These are phyloP conservation scores for Rhodotorula toruloides DNA, from an alignment of 768 basidiomycete species.

Conservation along the genomic window DNA sequence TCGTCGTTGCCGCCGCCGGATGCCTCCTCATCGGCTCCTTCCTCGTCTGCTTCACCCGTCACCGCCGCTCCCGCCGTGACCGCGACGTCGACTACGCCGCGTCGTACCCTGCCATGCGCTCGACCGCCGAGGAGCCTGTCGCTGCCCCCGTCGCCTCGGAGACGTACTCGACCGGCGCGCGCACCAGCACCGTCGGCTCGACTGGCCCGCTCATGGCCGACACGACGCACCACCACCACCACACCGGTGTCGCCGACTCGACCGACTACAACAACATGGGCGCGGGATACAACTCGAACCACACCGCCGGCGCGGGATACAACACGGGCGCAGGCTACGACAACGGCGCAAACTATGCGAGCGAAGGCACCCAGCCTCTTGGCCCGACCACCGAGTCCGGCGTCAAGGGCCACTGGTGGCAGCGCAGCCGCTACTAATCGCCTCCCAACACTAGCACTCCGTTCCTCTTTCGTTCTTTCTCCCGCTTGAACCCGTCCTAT, in stretches of 20 bases:
- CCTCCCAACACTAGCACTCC: too few species aligned
- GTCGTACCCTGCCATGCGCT: constrained; percentile 27
- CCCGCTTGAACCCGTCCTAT: too few species aligned
- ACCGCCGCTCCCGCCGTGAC: constrained; percentile 6
- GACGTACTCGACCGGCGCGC: not conserved
- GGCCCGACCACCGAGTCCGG: not conserved
- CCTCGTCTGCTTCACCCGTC: constrained; percentile 36
- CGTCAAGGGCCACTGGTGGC: constrained; percentile 24
- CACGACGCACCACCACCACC: not conserved
- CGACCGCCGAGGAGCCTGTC: not conserved
- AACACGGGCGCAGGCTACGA: too few species aligned
- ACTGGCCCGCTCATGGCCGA: constrained; percentile 18
- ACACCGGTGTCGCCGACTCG: not conserved
- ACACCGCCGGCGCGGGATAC: not conserved
- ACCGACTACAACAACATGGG: constrained; percentile 7
- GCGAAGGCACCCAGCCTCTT: too few species aligned
- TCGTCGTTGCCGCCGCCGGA: constrained; percentile 29
- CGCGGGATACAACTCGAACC: too few species aligned
- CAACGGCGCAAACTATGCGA: too few species aligned
- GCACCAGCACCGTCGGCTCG: constrained; percentile 18
- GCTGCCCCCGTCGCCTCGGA: constrained; percentile 1
- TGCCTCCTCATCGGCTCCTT: constrained; percentile 15
- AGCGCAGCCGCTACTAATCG: too few species aligned
- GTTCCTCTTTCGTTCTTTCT: too few species aligned
- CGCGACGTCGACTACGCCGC: constrained; percentile 12